These are phyloP conservation scores for Tylopilus vinaceipallidus DNA, from an alignment of 768 basidiomycete genomes.

Conservation along the genomic window DNA sequence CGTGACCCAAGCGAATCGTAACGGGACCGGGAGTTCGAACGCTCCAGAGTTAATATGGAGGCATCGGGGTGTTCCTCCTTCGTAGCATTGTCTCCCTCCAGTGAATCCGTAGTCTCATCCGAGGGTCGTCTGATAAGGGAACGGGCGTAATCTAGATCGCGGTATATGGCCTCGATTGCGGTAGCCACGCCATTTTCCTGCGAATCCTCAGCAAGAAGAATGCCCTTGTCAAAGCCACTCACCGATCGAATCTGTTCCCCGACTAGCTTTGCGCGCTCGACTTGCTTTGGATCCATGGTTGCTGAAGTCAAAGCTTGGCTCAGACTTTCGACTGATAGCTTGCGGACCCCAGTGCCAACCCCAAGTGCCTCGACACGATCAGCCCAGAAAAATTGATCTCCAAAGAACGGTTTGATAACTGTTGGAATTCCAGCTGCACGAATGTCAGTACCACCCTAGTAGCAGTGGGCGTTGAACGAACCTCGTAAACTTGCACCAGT, in stretches of 20 bases:
- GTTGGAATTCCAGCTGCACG: slow-evolving; percentile 84
- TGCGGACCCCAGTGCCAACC: slow-evolving; percentile 83
- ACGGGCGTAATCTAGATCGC: slow-evolving; percentile 93
- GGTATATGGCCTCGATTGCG: slow-evolving; percentile 94
- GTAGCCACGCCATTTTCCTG: slow-evolving; percentile 94
- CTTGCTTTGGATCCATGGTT: slow-evolving; percentile 86
- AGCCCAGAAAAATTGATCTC: slow-evolving; percentile 97
- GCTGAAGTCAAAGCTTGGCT: slow-evolving; percentile 77
- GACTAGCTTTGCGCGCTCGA: slow-evolving; percentile 76
- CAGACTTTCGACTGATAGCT: slow-evolving; percentile 76
- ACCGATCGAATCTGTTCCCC: slow-evolving; percentile 89
- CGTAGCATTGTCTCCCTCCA: slow-evolving; percentile 5
- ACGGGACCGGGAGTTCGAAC: slow-evolving; percentile 42
- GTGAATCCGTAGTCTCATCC: slow-evolving; percentile 23
- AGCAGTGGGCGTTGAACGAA: slow-evolving; percentile 32
- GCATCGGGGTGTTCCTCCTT: slow-evolving; percentile 35
- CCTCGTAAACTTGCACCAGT: slow-evolving; percentile 93
- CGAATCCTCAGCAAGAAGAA: slow-evolving; percentile 1
- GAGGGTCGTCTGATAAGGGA: slow-evolving; percentile 69
- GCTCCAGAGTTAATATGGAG: slow-evolving; percentile 26
- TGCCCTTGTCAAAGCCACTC: slow-evolving; percentile 18
- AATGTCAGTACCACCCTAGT: slow-evolving; percentile 4
- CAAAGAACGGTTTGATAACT: slow-evolving; percentile 96
- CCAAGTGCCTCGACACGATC: slow-evolving; percentile 97
- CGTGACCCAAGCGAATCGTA: slow-evolving; percentile 57